phyloP scores from a whole-genome alignment of 106 monocot genomes.

The Vanilla planifolia region DNA sequence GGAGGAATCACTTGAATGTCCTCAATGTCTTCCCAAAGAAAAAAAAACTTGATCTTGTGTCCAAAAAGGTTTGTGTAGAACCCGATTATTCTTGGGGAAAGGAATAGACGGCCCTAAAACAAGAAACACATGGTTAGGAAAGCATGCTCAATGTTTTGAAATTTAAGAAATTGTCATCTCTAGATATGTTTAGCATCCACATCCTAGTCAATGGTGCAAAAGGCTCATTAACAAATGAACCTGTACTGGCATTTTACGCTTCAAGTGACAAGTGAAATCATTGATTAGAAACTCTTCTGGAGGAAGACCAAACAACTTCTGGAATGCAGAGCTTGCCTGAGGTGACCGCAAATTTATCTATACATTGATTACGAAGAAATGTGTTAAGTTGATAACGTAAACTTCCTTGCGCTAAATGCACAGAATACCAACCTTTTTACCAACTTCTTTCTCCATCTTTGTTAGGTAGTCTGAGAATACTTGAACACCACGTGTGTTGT shows the following conservation, averaged over 20 bases:
- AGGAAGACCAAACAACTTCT: slow-evolving; percentile 73
- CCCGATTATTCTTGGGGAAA: slow-evolving; percentile 85
- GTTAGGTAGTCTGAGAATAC: slow-evolving; percentile 60
- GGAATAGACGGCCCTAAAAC: slow-evolving; percentile 75
- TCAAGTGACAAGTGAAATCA: slow-evolving; percentile 85
- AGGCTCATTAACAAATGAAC: slow-evolving; percentile 9
- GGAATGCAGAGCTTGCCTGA: slow-evolving; percentile 74
- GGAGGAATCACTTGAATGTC: slow-evolving; percentile 76
- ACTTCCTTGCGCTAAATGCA: not conserved
- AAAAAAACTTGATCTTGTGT: slow-evolving; percentile 81
- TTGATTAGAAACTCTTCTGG: slow-evolving; percentile 88
- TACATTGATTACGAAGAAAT: not conserved
- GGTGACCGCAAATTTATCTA: slow-evolving; percentile 81
- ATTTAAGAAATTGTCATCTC: not conserved
- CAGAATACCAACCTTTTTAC: slow-evolving; percentile 56
- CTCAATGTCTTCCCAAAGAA: slow-evolving; percentile 89
- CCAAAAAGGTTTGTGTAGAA: slow-evolving; percentile 84
- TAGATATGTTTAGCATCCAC: no score
- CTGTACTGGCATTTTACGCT: slow-evolving; percentile 93
- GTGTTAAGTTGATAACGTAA: not conserved
- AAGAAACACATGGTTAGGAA: not conserved
- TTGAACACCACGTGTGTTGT: slow-evolving; percentile 57
- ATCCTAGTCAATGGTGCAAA: not conserved
- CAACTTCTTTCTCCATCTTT: slow-evolving; percentile 82
- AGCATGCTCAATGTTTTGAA: not conserved